Evolutionary conservation across 495 filamentous ascomycete species (phyloP).

Genomic region (Collariella sp.): DNA sequence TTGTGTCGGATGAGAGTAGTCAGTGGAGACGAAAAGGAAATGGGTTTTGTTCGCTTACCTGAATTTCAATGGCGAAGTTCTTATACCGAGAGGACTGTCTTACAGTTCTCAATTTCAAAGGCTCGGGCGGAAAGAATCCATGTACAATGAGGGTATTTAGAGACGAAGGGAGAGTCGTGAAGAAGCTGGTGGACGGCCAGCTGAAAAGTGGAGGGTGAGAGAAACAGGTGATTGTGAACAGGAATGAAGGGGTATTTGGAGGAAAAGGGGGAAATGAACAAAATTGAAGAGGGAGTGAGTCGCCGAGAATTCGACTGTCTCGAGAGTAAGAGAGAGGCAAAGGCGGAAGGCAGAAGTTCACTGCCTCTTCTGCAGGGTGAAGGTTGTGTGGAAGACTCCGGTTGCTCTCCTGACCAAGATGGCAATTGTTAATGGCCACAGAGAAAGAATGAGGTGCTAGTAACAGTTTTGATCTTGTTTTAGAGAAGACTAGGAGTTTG

Average conservation of each 20-base stretch:
- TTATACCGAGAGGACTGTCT: too few species aligned
- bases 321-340: neutral
- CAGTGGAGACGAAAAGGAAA: neutral
- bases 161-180: neutral
- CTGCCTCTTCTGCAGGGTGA: neutral
- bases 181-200: neutral
- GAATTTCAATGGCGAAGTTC: neutral
- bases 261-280: neutral
- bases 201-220: neutral
- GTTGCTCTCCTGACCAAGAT: neutral
- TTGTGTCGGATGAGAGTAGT: neutral
- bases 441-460: neutral
- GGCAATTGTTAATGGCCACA: neutral
- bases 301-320: neutral
- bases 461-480: slow-evolving; percentile 19
- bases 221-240: neutral
- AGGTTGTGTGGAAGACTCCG: neutral
- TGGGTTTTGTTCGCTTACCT: neutral
- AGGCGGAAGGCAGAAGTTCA: neutral
- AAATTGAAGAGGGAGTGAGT: neutral
- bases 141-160: too few species aligned
- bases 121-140: neutral
- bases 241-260: neutral
- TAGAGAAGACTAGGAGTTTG: slow-evolving; percentile 1
- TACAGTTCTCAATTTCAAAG: neutral